Evolutionary conservation across 768 basidiomycete species (phyloP).

Genomic region (Tulasnella calospora): DNA sequence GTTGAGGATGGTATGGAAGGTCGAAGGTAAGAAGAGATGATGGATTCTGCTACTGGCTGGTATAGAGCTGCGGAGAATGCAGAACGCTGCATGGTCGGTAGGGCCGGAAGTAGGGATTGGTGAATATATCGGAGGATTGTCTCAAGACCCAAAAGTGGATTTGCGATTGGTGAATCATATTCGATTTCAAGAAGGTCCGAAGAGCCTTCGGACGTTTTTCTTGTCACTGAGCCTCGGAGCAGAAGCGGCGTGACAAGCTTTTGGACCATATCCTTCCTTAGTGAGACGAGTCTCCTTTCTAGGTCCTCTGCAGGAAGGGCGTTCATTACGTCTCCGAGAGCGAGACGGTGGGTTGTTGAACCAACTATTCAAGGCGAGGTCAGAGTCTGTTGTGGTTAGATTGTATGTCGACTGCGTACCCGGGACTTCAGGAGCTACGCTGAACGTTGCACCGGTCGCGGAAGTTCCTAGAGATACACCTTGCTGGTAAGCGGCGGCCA

Average conservation of each 20-base stretch:
- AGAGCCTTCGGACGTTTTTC: not conserved
- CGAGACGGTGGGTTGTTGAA: not conserved
- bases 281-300: conserved; percentile 21
- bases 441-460: not conserved
- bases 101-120: conserved; percentile 45
- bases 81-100: conserved; percentile 47
- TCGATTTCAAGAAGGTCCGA: conserved; percentile 28
- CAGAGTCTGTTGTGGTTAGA: not conserved
- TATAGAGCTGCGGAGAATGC: conserved; percentile 47
- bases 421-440: not conserved
- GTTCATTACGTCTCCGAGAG: conserved; percentile 17
- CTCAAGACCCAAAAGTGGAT: conserved; percentile 52
- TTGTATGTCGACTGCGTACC: not conserved
- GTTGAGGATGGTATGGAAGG: conserved; percentile 67
- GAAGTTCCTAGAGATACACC: not conserved
- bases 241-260: conserved; percentile 33
- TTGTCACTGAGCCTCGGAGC: not conserved
- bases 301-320: conserved; percentile 26
- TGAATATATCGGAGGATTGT: conserved; percentile 54
- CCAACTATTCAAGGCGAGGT: conserved; percentile 9
- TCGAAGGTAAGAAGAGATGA: conserved; percentile 63
- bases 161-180: conserved; percentile 42
- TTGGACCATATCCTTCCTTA: conserved; percentile 30
- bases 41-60: conserved; percentile 54
- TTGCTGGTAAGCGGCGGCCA: conserved; percentile 24